phyloP scores from a whole-genome alignment of 768 basidiomycete genomes.

The Suillus ampliporus region DNA sequence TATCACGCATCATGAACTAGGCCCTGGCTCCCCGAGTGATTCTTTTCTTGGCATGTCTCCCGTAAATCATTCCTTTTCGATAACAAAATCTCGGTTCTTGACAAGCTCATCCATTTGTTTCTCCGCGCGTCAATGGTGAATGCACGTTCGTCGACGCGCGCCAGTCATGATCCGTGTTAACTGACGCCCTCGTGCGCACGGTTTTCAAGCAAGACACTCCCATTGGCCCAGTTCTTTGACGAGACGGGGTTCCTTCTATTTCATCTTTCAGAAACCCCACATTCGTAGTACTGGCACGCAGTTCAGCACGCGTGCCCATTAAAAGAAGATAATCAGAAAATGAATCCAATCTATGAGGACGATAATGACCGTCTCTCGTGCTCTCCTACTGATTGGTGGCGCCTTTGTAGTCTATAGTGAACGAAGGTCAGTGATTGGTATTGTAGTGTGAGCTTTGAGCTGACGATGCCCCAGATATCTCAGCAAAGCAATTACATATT shows the following conservation, averaged over 20 bases:
- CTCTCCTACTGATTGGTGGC: constrained; percentile 25
- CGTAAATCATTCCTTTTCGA: not conserved
- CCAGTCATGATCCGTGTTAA: not conserved
- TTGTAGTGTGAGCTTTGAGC: not conserved
- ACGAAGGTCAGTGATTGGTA: constrained; percentile 18
- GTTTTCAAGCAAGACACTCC: not conserved
- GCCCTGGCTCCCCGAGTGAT: too few species aligned
- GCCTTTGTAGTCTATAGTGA: constrained; percentile 24
- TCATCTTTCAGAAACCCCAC: constrained; percentile 1
- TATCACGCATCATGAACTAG: not conserved
- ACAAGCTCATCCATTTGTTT: too few species aligned
- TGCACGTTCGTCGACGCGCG: constrained; percentile 9
- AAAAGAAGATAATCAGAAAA: not conserved
- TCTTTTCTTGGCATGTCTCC: not conserved
- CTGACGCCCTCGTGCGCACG: constrained; percentile 15
- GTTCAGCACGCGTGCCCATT: not conserved
- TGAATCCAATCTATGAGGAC: not conserved
- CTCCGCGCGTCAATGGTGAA: constrained; percentile 5
- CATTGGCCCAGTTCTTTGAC: not conserved
- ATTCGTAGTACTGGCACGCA: constrained; percentile 1
- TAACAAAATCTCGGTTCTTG: too few species aligned
- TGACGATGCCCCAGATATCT: constrained; percentile 19
- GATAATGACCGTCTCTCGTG: constrained; percentile 19
- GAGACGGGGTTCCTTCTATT: not conserved
- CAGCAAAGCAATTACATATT: constrained; percentile 26